phyloP scores from a whole-genome alignment of 108 stramenopile species.

The Fistulifera solaris region DNA sequence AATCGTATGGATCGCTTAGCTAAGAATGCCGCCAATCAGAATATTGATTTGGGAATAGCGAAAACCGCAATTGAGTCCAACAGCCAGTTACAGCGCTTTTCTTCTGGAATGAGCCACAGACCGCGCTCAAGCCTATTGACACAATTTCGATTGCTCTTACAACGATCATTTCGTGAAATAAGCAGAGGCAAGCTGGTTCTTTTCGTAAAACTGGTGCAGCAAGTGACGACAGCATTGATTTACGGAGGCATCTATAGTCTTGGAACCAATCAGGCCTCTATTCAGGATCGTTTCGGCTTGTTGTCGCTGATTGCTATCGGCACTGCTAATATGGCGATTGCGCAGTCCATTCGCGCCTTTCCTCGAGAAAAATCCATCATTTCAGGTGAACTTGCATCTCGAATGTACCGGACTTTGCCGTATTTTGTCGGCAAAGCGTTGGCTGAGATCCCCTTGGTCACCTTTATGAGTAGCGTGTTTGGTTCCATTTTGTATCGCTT shows the following conservation, averaged over 20 bases:
- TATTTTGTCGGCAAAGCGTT: slow-evolving; percentile 91
- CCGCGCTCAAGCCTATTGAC: slow-evolving; percentile 50
- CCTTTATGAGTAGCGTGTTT: slow-evolving; percentile 74
- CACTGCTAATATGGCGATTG: slow-evolving; percentile 77
- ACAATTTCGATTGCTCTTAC: slow-evolving; percentile 60
- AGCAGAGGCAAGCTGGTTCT: slow-evolving; percentile 64
- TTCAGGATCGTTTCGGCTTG: slow-evolving; percentile 80
- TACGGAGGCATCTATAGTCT: slow-evolving; percentile 80
- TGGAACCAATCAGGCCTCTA: slow-evolving; percentile 64
- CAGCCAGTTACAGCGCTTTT: background rate
- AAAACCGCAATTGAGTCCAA: slow-evolving; percentile 9
- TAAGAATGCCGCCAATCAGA: slow-evolving; percentile 22
- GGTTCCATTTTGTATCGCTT: slow-evolving; percentile 72
- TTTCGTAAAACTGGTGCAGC: slow-evolving; percentile 70
- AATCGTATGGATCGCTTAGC: slow-evolving; percentile 48
- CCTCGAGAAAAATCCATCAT: slow-evolving; percentile 84
- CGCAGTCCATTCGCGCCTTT: slow-evolving; percentile 70
- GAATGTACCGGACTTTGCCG: slow-evolving; percentile 77
- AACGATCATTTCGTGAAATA: slow-evolving; percentile 51
- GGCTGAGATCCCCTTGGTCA: slow-evolving; percentile 84
- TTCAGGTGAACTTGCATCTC: slow-evolving; percentile 48
- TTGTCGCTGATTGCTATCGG: slow-evolving; percentile 78
- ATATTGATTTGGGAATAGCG: slow-evolving; percentile 25
- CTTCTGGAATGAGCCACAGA: slow-evolving; percentile 8
- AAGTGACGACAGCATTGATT: slow-evolving; percentile 67